A percentile compares a stretch with the other conserved stretches of the same genome.
These are phyloP conservation scores for Myrmaecium sp. DNA, from an alignment of 2,329 filamentous ascomycete genomes.

Conservation along the genomic window DNA sequence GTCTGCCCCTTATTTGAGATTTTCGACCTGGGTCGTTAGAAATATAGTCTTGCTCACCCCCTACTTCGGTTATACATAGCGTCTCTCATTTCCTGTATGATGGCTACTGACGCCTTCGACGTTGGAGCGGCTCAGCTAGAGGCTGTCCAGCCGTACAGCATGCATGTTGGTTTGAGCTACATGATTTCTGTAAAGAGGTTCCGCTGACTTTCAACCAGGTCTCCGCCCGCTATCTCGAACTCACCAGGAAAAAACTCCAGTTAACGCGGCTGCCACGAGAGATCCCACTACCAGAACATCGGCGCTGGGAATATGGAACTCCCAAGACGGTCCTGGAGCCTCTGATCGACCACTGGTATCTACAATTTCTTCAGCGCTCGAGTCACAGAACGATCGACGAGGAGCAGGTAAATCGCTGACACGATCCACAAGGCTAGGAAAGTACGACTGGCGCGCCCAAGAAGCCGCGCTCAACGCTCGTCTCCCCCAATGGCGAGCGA, in stretches of 20 bases:
- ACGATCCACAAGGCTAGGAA: conserved; percentile 40
- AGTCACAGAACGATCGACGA: background rate
- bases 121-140: background rate
- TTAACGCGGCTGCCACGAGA: conserved; percentile 49
- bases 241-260: conserved; percentile 51
- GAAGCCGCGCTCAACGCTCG: conserved; percentile 40
- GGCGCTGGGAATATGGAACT: conserved; percentile 36
- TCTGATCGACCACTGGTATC: conserved; percentile 45
- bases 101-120: background rate
- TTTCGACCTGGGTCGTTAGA: too few species aligned
- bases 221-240: conserved; percentile 47
- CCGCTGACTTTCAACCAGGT: conserved; percentile 27
- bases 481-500: conserved; percentile 48
- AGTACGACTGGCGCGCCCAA: conserved; percentile 46
- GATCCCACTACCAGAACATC: conserved; percentile 28
- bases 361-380: conserved; percentile 15
- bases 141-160: conserved; percentile 30
- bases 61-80: too few species aligned
- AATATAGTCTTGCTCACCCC: too few species aligned
- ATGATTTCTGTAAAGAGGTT: background rate
- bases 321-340: conserved; percentile 46
- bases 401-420: background rate
- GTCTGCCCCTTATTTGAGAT: too few species aligned
- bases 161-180: conserved; percentile 32
- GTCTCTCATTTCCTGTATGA: too few species aligned